Evolutionary conservation across 2,329 filamentous ascomycete genomes (phyloP), one percentile per base, ranked within the genome.

Genomic region (Gnomoniopsis sp.): DNA sequence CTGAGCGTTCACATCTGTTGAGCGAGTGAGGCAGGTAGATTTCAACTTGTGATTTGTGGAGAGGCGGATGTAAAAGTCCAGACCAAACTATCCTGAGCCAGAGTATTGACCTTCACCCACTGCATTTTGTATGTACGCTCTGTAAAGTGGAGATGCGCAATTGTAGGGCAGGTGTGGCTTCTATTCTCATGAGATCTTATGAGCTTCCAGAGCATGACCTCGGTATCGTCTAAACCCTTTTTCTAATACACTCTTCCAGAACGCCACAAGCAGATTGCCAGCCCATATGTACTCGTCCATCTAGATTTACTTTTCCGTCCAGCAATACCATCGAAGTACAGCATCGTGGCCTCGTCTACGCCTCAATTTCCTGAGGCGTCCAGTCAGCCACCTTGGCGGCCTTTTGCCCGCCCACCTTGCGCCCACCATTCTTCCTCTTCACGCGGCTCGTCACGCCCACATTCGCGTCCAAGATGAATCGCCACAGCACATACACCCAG

Each of bases 401-500:
- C n/a, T n/a, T n/a, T n/a, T 52, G 63, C 17, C 71, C 73, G 11
- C 85, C 84, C 10, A 88, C 85, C 14, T 84, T 69, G 26, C 85
- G 74, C 0, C 85, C 85, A 10, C 93, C 92, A 67, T 93, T 84
- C 71, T 89, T 89, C 65, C 95, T 81, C 86, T 99, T 99, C 41
- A 99, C 93, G 58, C 95, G 85, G 75, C 92, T 96, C 77, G 86
- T 93, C 71, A 97, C 83, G 26, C 93, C 93, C 49, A 98, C 91
- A 66, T 90, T 87, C 68, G 90, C 87, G 72, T 99, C 95, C 76
- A 88, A 85, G 65, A 99, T 90, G 75, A 99, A 99, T 60, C 93
- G 91, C 91, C 91, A 98, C 66, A 98, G 89, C 53, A 96, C 93
- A 71, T 90, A 88, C 11, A 88, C 83, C 95, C 95, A 99, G 80